Evolutionary conservation across 2,329 filamentous ascomycete genomes (phyloP), one percentile per base, ranked within the genome.

Genomic region (Colletotrichum spinosum): DNA sequence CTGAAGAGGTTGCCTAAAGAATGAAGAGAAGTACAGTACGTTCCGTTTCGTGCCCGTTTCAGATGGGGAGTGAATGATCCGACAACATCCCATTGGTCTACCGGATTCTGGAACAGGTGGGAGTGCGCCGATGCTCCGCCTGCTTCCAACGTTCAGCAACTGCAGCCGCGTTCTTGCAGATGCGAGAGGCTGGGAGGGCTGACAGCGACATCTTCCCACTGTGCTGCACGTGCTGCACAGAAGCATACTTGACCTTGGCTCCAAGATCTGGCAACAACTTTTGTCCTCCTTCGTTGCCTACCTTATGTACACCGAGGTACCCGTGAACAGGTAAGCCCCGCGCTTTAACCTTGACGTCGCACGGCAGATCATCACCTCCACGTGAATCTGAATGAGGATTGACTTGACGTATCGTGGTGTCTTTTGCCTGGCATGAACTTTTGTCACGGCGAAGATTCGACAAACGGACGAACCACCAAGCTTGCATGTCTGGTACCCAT

Each of bases 11-110:
- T 34, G 37, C 25, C 12, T 35, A 6, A 45, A 34, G 6, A n/a
- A 46, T 42, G 38, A 41, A 34, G 39, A 58, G 51, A 44, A 48
- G 12, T 50, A 66, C 53, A 48, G 12, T 50, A 66, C 53, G 41
- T 62, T 15, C 48, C 52, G 63, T 66, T 66, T 66, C 63, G 59
- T 35, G 41, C 37, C 48, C 38, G 63, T 66, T 63, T 66, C 63
- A 66, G 59, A 57, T 62, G 52, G 25, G 25, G 49, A 66, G 58
- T 62, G 53, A 46, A 41, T 35, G 25, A 25, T 38, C 44, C 48
- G 46, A 48, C 39, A 42, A 34, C 12, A 4, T 41, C 33, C 44
- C 59, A 63, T 66, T 66, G 63, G 63, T n/a, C 41, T 42, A 59
- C 48, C 39, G 52, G 52, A 66, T 57, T 52, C 59, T 57, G 58